Evolutionary conservation across 768 basidiomycete species (phyloP).

Genomic region (Melanogaster broomeanus): DNA sequence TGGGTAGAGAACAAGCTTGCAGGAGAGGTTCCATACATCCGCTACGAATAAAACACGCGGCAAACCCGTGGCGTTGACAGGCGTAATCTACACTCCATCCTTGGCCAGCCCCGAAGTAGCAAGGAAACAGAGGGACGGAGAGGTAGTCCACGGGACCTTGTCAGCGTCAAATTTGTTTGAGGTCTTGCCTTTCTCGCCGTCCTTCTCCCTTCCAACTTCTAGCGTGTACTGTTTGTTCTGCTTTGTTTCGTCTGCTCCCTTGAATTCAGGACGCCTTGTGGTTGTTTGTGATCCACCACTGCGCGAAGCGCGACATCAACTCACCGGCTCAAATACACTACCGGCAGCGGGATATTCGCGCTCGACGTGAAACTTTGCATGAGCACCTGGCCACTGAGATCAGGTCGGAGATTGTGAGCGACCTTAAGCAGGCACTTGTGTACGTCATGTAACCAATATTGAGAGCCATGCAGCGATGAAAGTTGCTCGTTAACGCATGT

Average conservation of each 20-base stretch:
- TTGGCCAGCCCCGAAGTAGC: no score
- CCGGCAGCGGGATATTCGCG: constrained; percentile 91
- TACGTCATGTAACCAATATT: constrained; percentile 82
- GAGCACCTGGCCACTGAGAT: constrained; percentile 66
- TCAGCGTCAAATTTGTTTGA: constrained; percentile 22
- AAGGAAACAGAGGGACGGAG: no score
- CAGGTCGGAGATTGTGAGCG: constrained; percentile 89
- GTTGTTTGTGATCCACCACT: constrained; percentile 87
- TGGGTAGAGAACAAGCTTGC: neutral
- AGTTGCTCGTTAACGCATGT: constrained; percentile 91
- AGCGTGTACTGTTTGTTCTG: constrained; percentile 46
- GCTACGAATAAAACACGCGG: constrained; percentile 17
- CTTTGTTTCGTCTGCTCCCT: constrained; percentile 62
- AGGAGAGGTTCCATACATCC: constrained; percentile 9
- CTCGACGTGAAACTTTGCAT: constrained; percentile 82
- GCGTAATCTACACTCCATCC: neutral
- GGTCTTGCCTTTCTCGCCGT: constrained; percentile 36
- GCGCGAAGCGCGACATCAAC: constrained; percentile 92
- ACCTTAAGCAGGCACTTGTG: constrained; percentile 87
- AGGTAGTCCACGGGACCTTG: constrained; percentile 21
- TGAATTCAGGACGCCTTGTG: constrained; percentile 77
- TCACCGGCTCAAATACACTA: constrained; percentile 91
- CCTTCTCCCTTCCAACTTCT: constrained; percentile 37
- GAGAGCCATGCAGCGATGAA: constrained; percentile 85
- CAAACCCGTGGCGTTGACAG: constrained; percentile 14